Conservation (phyloP, 2,329 filamentous ascomycete genomes). For the Colletotrichum echinochloae region DNA sequence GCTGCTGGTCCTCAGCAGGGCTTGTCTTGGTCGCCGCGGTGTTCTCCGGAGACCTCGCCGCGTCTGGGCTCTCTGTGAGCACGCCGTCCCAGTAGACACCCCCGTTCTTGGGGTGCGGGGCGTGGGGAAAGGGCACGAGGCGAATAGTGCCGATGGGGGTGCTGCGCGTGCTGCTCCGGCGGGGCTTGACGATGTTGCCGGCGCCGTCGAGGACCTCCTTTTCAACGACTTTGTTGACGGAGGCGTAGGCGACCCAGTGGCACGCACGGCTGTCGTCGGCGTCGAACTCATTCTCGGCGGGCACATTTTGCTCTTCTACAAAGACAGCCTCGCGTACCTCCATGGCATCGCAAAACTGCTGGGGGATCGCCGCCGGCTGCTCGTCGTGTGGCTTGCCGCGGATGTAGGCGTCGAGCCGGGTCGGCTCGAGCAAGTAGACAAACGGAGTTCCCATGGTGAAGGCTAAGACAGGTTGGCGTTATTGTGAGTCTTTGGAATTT, state of each 20-base stretch:
- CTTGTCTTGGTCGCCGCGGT: conserved; percentile 27
- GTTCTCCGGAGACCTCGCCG: conserved; percentile 37
- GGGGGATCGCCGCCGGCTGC: conserved; percentile 62
- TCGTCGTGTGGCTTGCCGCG: conserved; percentile 52
- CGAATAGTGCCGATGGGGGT: conserved; percentile 80
- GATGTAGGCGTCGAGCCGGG: conserved; percentile 62
- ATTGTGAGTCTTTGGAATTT: neutral
- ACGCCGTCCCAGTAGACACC: conserved; percentile 61
- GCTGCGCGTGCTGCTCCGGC: conserved; percentile 57
- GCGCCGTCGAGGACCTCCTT: conserved; percentile 58
- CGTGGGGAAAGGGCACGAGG: conserved; percentile 84
- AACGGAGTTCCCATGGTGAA: conserved; percentile 62
- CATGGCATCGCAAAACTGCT: conserved; percentile 73
- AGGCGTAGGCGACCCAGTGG: conserved; percentile 90
- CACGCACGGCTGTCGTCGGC: conserved; percentile 81
- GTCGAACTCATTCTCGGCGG: conserved; percentile 80
- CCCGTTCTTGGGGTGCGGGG: conserved; percentile 68
- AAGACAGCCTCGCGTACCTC: conserved; percentile 71
- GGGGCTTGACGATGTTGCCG: conserved; percentile 56
- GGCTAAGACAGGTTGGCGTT: neutral
- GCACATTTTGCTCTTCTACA: conserved; percentile 68
- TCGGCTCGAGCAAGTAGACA: conserved; percentile 61
- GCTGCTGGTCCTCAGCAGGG: neutral
- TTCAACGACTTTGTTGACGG: conserved; percentile 62
- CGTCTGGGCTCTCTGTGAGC: conserved; percentile 47